phyloP scores from a whole-genome alignment of 2,329 filamentous ascomycete genomes.

The Fusarium anthophilum region DNA sequence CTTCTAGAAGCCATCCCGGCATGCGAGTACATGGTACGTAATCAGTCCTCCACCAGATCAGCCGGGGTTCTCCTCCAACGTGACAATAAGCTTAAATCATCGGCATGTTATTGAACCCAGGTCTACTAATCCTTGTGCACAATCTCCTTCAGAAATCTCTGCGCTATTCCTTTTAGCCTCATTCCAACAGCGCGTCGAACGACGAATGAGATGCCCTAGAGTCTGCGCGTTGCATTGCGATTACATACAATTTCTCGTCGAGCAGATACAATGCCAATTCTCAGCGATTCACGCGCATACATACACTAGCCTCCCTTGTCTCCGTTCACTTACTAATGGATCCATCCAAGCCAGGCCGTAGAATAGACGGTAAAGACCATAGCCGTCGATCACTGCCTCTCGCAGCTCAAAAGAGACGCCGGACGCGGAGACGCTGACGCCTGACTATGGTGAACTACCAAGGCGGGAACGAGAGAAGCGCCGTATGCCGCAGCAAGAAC shows the following conservation, averaged over 20 bases:
- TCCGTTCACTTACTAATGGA: slow-evolving; percentile 17
- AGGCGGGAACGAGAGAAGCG: slow-evolving; percentile 25
- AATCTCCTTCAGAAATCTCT: slow-evolving; percentile 18
- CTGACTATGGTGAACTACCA: slow-evolving; percentile 4
- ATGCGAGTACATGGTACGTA: slow-evolving; percentile 40
- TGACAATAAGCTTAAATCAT: slow-evolving; percentile 44
- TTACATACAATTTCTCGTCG: slow-evolving; percentile 3
- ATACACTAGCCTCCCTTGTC: slow-evolving; percentile 14
- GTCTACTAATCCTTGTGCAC: slow-evolving; percentile 21
- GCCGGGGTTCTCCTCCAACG: slow-evolving; percentile 31
- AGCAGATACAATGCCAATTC: slow-evolving; percentile 2
- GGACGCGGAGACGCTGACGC: slow-evolving; percentile 26
- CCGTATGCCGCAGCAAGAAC: slow-evolving; percentile 21
- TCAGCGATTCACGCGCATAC: slow-evolving; percentile 19
- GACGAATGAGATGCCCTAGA: slow-evolving; percentile 9
- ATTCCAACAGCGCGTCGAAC: not conserved
- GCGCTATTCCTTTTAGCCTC: slow-evolving; percentile 27
- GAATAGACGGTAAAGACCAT: slow-evolving; percentile 2
- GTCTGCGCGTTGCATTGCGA: slow-evolving; percentile 4
- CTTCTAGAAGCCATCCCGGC: slow-evolving; percentile 37
- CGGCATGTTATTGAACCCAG: slow-evolving; percentile 22
- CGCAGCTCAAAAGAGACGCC: slow-evolving; percentile 28
- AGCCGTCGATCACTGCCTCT: slow-evolving; percentile 22
- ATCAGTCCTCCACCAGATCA: slow-evolving; percentile 25
- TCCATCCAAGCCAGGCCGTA: slow-evolving; percentile 1